A percentile compares a stretch with the other conserved stretches of the same genome.
Evolutionary conservation across 2,329 filamentous ascomycete genomes (phyloP).

Genomic region (Colletotrichum musae): DNA sequence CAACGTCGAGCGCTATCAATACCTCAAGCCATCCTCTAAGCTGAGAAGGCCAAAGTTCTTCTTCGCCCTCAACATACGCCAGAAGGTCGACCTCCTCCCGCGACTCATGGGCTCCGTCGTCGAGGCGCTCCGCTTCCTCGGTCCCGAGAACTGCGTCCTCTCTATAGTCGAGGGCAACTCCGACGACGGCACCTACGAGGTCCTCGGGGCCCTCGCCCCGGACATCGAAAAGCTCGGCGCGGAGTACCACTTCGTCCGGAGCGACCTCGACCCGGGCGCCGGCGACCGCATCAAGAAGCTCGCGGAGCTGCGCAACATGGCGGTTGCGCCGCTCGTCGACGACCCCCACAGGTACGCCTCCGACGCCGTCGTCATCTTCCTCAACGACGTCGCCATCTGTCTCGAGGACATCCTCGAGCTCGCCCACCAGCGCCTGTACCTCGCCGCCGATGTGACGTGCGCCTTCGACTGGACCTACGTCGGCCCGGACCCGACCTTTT

Average conservation of each 20-base stretch:
- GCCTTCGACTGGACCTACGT: constrained; percentile 71
- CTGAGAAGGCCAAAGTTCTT: constrained; percentile 55
- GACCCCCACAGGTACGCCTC: constrained; percentile 43
- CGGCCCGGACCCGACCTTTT: constrained; percentile 61
- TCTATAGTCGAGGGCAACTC: constrained; percentile 71
- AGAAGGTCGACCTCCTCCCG: constrained; percentile 61
- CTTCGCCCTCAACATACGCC: constrained; percentile 67
- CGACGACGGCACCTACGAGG: constrained; percentile 66
- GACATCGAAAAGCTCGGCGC: constrained; percentile 56
- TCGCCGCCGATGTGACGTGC: constrained; percentile 70
- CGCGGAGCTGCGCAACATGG: constrained; percentile 66
- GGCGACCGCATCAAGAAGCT: constrained; percentile 62
- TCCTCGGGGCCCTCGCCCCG: constrained; percentile 59
- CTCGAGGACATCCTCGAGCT: constrained; percentile 65
- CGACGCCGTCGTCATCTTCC: constrained; percentile 62
- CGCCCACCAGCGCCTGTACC: constrained; percentile 60
- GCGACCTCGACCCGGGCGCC: constrained; percentile 58
- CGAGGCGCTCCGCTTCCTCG: constrained; percentile 64
- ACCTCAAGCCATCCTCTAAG: constrained; percentile 36
- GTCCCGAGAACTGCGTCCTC: constrained; percentile 64
- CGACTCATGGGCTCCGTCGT: constrained; percentile 67
- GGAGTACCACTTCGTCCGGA: constrained; percentile 59
- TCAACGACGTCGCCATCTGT: constrained; percentile 69
- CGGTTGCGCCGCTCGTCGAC: constrained; percentile 61
- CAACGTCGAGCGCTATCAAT: constrained; percentile 43